phyloP scores from a whole-genome alignment of 1,284 basidiomycete genomes.

The Pisolithus thermaeus region DNA sequence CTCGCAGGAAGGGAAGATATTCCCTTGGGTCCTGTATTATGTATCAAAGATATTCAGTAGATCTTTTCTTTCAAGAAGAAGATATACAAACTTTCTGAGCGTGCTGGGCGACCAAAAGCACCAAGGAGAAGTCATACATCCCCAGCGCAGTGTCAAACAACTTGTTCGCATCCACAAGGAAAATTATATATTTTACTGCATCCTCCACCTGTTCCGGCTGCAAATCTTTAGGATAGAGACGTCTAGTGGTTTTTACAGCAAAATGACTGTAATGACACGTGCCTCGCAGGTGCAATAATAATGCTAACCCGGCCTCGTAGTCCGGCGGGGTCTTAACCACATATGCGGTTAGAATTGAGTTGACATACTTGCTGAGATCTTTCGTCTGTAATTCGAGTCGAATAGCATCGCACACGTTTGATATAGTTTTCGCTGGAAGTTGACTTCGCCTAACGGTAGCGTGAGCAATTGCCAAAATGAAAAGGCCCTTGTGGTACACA shows the following conservation, averaged over 20 bases:
- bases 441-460: conserved; percentile 42
- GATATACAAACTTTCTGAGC: conserved; percentile 74
- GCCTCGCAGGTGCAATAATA: conserved; percentile 81
- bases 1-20: conserved; percentile 94
- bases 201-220: conserved; percentile 84
- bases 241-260: neutral
- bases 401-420: conserved; percentile 76
- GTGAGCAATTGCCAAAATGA: neutral
- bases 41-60: conserved; percentile 5
- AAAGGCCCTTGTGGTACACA: conserved; percentile 33
- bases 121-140: conserved; percentile 97
- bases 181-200: conserved; percentile 98
- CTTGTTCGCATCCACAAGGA: conserved; percentile 89
- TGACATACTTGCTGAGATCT: conserved; percentile 79
- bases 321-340: conserved; percentile 91
- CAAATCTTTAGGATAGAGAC: conserved; percentile 40
- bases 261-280: conserved; percentile 4
- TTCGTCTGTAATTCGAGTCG: conserved; percentile 66
- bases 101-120: conserved; percentile 94
- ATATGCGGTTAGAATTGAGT: conserved; percentile 88
- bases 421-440: conserved; percentile 53
- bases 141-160: conserved; percentile 94
- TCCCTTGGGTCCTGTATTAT: conserved; percentile 84
- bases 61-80: neutral
- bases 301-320: conserved; percentile 77